Evolutionary conservation across 1,284 basidiomycete species (phyloP), one percentile per base, ranked within the genome.

Genomic region (Cryptococcus sp.): DNA sequence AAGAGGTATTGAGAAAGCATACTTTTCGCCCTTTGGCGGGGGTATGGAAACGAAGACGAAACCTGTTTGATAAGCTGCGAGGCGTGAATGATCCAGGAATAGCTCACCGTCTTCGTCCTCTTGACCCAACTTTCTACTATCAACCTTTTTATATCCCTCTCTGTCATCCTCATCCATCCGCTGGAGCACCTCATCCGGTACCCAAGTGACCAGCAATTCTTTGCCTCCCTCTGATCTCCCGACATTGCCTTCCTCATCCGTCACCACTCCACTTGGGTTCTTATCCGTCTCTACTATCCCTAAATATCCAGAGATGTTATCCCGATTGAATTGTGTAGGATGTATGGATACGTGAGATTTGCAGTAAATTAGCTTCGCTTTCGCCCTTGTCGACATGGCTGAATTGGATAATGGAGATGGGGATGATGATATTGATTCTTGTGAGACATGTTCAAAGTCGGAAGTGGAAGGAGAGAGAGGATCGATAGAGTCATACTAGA

Each of bases 331-430:
- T 2, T 89, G 86, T 0, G 92, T 95, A 0, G 95, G 94, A 68
- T 98, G 92, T 46, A 96, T 86, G 68, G 93, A 92, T 43, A 94
- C 91, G 72, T 93, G 93, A 42, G 87, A 89, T 76, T 94, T 94
- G 74, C 84, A 88, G 67, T 90, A 95, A 15, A 95, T 75, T 46
- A 96, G 80, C 6, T 66, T 58, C 5, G 73, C 74, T 56, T 73
- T 71, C 47, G 57, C 53, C 30, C 61, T 57, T 30, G 35, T 5
- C 14, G 53, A 47, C 23, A 23, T 23, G 38, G 46, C 34, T 30
- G 49, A 37, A 6, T 14, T 5, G 3, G 60, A 50, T 23, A 46
- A 13, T 50, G 46, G 48, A 30, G 31, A n/a, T 3, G 46, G 35
- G 30, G 56, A 43, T 7, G 50, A 45, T 36, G 41, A 49, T 14